A percentile compares a stretch with the other conserved stretches of the same genome.
These are phyloP conservation scores for Huntiella moniliformis DNA, from an alignment of 2,329 filamentous ascomycete species.

Conservation along the genomic window DNA sequence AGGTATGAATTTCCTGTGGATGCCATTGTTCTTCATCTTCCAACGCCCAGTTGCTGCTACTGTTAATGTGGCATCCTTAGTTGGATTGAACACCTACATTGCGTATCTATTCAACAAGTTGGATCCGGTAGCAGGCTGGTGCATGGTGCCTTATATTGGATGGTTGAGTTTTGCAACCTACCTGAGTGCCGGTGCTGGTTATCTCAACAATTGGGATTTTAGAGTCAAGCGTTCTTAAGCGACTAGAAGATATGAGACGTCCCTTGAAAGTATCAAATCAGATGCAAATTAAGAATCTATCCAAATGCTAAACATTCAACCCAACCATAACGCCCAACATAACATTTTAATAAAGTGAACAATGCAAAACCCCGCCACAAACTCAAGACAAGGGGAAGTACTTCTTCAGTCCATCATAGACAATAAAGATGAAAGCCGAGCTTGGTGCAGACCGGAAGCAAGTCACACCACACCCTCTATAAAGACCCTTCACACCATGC, in stretches of 20 bases:
- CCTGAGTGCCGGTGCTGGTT: slow-evolving; percentile 49
- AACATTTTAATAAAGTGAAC: slow-evolving; percentile 1
- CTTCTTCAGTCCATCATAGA: slow-evolving; percentile 72
- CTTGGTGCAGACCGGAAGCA: slow-evolving; percentile 74
- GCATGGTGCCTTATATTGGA: slow-evolving; percentile 61
- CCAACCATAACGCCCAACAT: slow-evolving; percentile 4
- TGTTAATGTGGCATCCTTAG: slow-evolving; percentile 53
- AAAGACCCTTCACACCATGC: slow-evolving; percentile 67
- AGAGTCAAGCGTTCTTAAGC: slow-evolving; percentile 13
- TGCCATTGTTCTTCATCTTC: slow-evolving; percentile 77
- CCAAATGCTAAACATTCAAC: background rate
- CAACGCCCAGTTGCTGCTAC: slow-evolving; percentile 57
- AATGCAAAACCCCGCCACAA: slow-evolving; percentile 13
- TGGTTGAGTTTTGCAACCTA: slow-evolving; percentile 86
- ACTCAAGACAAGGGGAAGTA: slow-evolving; percentile 32
- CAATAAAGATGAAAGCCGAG: slow-evolving; percentile 94
- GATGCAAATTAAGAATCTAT: background rate
- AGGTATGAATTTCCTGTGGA: slow-evolving; percentile 71
- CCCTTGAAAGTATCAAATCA: background rate
- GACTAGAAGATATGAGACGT: background rate
- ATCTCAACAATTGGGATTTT: slow-evolving; percentile 51
- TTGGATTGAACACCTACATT: slow-evolving; percentile 55
- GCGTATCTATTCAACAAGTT: slow-evolving; percentile 58
- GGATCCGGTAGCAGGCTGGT: slow-evolving; percentile 53
- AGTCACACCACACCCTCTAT: slow-evolving; percentile 89